These are phyloP conservation scores for Fusarium sp. DNA, from an alignment of 2,329 filamentous ascomycete genomes.

Conservation along the genomic window DNA sequence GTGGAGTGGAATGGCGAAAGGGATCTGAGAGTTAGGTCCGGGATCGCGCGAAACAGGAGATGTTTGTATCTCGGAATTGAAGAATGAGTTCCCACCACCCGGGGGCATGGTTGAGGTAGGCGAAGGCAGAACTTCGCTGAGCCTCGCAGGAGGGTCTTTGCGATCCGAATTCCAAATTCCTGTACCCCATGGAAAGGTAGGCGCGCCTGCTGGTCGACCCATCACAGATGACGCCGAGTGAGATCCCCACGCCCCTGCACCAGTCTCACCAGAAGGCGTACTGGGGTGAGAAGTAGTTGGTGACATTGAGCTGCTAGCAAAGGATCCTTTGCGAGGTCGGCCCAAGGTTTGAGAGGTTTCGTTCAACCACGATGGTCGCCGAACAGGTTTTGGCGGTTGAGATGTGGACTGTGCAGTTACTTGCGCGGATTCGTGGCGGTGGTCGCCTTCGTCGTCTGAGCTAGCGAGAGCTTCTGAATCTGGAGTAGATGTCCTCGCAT, in stretches of 20 bases:
- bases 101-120: slow-evolving; percentile 75
- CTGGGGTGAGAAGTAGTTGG: slow-evolving; percentile 85
- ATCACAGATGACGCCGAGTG: slow-evolving; percentile 65
- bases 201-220: slow-evolving; percentile 63
- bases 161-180: slow-evolving; percentile 88
- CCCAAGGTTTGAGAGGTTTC: slow-evolving; percentile 78
- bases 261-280: slow-evolving; percentile 79
- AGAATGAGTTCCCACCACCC: slow-evolving; percentile 64
- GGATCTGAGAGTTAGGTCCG: slow-evolving; percentile 76
- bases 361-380: slow-evolving; percentile 88
- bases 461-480: slow-evolving; percentile 95
- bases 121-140: slow-evolving; percentile 82
- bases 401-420: slow-evolving; percentile 52
- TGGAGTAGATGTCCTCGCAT: slow-evolving; percentile 86
- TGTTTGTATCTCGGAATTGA: slow-evolving; percentile 65
- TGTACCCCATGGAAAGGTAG: slow-evolving; percentile 79
- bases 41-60: slow-evolving; percentile 68
- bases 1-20: slow-evolving; percentile 89
- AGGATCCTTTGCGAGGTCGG: slow-evolving; percentile 81
- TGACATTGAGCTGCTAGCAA: slow-evolving; percentile 82
- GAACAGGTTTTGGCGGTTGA: slow-evolving; percentile 73
- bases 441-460: slow-evolving; percentile 91
- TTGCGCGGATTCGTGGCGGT: slow-evolving; percentile 69
- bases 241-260: slow-evolving; percentile 67
- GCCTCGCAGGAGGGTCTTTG: slow-evolving; percentile 81